Evolutionary conservation across 805 yeast genomes (phyloP), one percentile per base, ranked within the genome.

Genomic region (Barnettozyma populi): DNA sequence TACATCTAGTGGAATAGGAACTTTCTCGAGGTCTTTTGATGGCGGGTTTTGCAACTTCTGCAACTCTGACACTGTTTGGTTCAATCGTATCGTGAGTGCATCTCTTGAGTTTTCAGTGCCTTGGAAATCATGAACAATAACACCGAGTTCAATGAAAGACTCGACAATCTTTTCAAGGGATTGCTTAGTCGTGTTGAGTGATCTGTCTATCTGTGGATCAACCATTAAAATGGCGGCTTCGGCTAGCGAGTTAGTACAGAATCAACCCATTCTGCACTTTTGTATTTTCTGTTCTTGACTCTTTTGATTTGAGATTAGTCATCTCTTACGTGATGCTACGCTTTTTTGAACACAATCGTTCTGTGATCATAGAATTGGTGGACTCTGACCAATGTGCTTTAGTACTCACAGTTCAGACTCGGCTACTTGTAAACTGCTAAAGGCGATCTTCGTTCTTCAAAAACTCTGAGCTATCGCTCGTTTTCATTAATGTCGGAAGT

Each of bases 41-140:
- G 50, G 50, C 31, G 65, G 64, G 37, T 58, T 58, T 9, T 60
- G 53, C 31, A 75, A 52, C 25, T 60, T 62, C 25, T 60, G 54
- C 34, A 75, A 49, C n/a, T 71, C 65, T n/a, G 64, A 67, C 1
- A 74, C 67, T 14, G 74, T 71, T 43, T 74, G 63, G 44, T 70
- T 70, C 44, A 72, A 46, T 43, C 69, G 64, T 25, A 69, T 61
- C 0, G 69, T 57, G 57, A 70, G 70, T 49, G 66, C 88, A 47
- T 76, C 76, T 50, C 82, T 80, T 2, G 95, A 84, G 56, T 84
- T 92, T 29, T 76, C 82, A 2, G 95, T 89, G 10, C 95, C 97
- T 53, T 90, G 90, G 62, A 84, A 89, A 66, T 92, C 99, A 65
- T 94, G 96, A 3, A 90, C 90, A 44, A 90, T 79, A 14, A 92